Evolutionary conservation across 495 filamentous ascomycete species (phyloP).

Genomic region (Hyaloscypha bicolor): DNA sequence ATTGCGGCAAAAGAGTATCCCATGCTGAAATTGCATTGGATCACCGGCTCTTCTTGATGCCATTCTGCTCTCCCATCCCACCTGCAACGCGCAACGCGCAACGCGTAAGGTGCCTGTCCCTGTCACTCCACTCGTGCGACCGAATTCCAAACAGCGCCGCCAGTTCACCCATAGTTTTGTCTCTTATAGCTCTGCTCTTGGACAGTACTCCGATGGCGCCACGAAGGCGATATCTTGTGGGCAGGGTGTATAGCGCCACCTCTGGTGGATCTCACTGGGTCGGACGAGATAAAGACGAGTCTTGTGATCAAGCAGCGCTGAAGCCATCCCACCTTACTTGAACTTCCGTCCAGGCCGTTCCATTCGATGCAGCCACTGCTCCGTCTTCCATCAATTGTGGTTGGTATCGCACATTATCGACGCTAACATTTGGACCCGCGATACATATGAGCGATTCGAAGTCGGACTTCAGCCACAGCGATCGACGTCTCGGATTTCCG

Average conservation of each 20-base stretch:
- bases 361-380: background rate
- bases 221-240: background rate
- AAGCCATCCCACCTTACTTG: no score
- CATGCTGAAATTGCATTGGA: background rate
- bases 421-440: no score
- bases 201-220: background rate
- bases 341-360: background rate
- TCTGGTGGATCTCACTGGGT: background rate
- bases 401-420: no score
- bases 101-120: background rate
- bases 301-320: background rate
- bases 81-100: background rate
- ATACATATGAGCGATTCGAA: background rate
- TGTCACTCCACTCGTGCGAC: background rate
- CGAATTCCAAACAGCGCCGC: background rate
- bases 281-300: background rate
- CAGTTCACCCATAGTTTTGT: background rate
- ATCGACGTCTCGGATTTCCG: background rate
- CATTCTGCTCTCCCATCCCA: slow-evolving; percentile 5
- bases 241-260: background rate
- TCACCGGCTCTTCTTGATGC: slow-evolving; percentile 1
- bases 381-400: background rate
- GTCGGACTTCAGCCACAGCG: background rate
- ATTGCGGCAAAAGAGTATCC: background rate
- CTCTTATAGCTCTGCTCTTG: background rate